phyloP scores from a whole-genome alignment of 179 eudicot species.

The Nepenthes alata region DNA sequence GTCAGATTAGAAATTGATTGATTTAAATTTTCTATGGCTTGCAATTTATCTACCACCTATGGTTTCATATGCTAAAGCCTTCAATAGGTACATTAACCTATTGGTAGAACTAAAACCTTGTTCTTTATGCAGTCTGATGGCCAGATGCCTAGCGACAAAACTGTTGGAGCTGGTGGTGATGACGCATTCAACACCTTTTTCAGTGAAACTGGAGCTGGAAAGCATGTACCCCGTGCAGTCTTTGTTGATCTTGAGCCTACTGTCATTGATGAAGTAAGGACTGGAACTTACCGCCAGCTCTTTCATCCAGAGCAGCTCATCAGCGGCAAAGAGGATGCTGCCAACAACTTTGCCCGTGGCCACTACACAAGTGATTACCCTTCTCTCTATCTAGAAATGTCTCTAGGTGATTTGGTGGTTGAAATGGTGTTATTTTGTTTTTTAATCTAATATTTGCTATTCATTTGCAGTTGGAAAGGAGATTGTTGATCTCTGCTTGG shows the following conservation, averaged over 20 bases:
- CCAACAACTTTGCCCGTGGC: slow-evolving; percentile 13
- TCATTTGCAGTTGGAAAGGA: slow-evolving; percentile 37
- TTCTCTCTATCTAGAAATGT: background rate
- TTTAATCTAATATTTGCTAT: background rate
- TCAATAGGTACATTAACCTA: too few species aligned
- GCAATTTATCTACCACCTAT: too few species aligned
- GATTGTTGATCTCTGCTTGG: slow-evolving; percentile 48
- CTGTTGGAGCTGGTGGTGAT: slow-evolving; percentile 1
- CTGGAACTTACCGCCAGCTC: slow-evolving; percentile 33
- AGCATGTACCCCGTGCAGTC: slow-evolving; percentile 25
- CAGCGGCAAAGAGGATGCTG: slow-evolving; percentile 2
- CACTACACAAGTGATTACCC: slow-evolving; percentile 33
- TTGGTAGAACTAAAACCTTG: too few species aligned
- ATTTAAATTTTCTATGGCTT: too few species aligned
- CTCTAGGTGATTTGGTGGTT: background rate
- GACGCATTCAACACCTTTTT: slow-evolving; percentile 49
- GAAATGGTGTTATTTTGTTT: background rate
- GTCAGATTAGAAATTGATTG: too few species aligned
- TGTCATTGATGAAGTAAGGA: slow-evolving; percentile 48
- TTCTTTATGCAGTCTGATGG: slow-evolving; percentile 26
- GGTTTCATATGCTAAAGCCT: too few species aligned
- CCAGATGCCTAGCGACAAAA: slow-evolving; percentile 10
- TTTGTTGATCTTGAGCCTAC: slow-evolving; percentile 35
- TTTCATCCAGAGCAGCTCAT: slow-evolving; percentile 1
- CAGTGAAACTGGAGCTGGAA: slow-evolving; percentile 52